Percentiles rank a stretch among this genome's conserved stretches.
These are phyloP conservation scores for Fusarium sp. DNA, from an alignment of 2,329 filamentous ascomycete genomes.

Conservation along the genomic window DNA sequence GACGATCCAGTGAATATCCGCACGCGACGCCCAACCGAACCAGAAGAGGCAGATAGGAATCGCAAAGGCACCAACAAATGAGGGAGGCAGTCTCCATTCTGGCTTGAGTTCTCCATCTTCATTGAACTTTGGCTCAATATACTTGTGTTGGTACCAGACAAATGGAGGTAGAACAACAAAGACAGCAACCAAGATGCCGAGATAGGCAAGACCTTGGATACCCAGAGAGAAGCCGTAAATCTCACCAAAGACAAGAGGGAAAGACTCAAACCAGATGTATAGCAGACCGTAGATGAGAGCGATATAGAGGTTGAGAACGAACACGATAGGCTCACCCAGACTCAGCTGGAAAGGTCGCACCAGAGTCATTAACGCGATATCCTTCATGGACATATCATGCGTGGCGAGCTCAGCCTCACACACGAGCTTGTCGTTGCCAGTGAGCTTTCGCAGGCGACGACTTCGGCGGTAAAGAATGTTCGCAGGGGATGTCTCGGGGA, in stretches of 20 bases:
- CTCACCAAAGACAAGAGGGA: conserved; percentile 34
- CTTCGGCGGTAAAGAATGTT: conserved; percentile 41
- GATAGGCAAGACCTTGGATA: conserved; percentile 60
- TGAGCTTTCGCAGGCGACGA: conserved; percentile 24
- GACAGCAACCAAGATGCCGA: conserved; percentile 22
- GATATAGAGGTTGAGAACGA: conserved; percentile 56
- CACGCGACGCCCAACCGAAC: conserved; percentile 19
- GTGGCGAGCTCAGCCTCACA: conserved; percentile 10
- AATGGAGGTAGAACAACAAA: conserved; percentile 12
- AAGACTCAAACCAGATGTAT: conserved; percentile 52
- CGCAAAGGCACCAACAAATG: conserved; percentile 70
- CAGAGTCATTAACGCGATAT: conserved; percentile 46
- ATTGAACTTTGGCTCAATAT: conserved; percentile 18
- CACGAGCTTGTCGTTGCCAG: conserved; percentile 20
- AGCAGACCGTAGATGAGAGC: conserved; percentile 55
- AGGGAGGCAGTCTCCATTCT: conserved; percentile 50
- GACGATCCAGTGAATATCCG: conserved; percentile 15
- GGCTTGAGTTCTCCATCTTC: background rate
- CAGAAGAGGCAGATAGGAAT: conserved; percentile 55
- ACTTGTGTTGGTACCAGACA: conserved; percentile 15
- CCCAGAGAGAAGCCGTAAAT: conserved; percentile 61
- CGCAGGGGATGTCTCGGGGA: conserved; percentile 41
- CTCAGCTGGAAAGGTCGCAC: conserved; percentile 53
- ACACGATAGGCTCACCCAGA: conserved; percentile 55
- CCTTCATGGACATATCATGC: conserved; percentile 22